Evolutionary conservation across 2,329 filamentous ascomycete genomes (phyloP).

Genomic region (Exserohilum turcica): DNA sequence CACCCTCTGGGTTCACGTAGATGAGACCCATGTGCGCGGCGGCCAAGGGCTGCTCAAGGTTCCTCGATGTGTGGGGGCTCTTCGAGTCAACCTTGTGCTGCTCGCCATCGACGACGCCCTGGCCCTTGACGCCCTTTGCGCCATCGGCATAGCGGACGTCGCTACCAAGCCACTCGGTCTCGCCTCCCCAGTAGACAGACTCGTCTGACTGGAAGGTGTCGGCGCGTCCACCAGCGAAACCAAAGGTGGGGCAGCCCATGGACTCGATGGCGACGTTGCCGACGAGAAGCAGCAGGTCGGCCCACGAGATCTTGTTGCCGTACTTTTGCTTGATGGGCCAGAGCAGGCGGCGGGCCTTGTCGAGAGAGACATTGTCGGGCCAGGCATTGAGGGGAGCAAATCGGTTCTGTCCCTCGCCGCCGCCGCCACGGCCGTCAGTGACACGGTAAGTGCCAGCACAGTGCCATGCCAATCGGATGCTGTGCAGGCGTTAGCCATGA

Average conservation of each 20-base stretch:
- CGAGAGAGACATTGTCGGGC: constrained; percentile 78
- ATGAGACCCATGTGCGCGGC: constrained; percentile 78
- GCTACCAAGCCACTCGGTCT: constrained; percentile 76
- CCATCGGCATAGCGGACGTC: constrained; percentile 68
- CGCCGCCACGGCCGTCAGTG: constrained; percentile 74
- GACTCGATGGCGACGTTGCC: constrained; percentile 79
- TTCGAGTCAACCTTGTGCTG: constrained; percentile 38
- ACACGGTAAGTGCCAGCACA: constrained; percentile 78
- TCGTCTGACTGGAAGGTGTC: constrained; percentile 79
- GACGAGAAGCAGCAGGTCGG: constrained; percentile 71
- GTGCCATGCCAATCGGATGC: constrained; percentile 80
- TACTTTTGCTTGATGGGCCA: constrained; percentile 88
- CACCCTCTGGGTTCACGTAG: constrained; percentile 75
- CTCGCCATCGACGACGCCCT: constrained; percentile 47
- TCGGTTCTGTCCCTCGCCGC: constrained; percentile 75
- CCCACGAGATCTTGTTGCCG: constrained; percentile 81
- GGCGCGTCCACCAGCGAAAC: constrained; percentile 72
- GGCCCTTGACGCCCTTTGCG: constrained; percentile 52
- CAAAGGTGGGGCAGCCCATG: constrained; percentile 75
- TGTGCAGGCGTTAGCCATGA: constrained; percentile 15
- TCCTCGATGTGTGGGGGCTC: constrained; percentile 55
- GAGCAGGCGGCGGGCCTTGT: constrained; percentile 79
- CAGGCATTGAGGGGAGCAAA: constrained; percentile 82
- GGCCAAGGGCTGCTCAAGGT: constrained; percentile 70
- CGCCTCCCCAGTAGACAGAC: constrained; percentile 76